A percentile compares a stretch with the other conserved stretches of the same genome.
Conservation (phyloP, 805 yeast species). For the Pichia eremophila region DNA sequence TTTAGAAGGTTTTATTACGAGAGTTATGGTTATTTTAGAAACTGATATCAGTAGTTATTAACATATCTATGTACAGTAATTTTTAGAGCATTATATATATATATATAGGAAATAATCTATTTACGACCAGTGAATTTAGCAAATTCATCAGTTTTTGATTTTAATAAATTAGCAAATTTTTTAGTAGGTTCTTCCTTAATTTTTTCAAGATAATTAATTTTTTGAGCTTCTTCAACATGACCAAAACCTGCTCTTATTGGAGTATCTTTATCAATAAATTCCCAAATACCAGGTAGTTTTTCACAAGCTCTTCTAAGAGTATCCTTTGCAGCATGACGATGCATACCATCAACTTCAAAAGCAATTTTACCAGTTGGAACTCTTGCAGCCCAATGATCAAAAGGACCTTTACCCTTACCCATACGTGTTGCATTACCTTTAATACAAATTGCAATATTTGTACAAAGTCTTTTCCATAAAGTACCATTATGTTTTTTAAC, state of each 20-base stretch:
- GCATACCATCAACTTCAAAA: slow-evolving; percentile 71
- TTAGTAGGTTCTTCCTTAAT: slow-evolving; percentile 55
- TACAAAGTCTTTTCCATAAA: slow-evolving; percentile 70
- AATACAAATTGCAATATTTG: slow-evolving; percentile 84
- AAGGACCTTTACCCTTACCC: slow-evolving; percentile 99
- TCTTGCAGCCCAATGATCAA: slow-evolving; percentile 94
- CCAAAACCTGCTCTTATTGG: slow-evolving; percentile 66
- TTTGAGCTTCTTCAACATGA: slow-evolving; percentile 34
- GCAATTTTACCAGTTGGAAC: slow-evolving; percentile 92
- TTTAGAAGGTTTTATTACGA: slow-evolving; percentile 88
- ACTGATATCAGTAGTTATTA: slow-evolving; percentile 12
- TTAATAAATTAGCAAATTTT: slow-evolving; percentile 46
- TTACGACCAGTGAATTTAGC: slow-evolving; percentile 27
- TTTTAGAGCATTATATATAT: background rate
- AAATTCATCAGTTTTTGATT: slow-evolving; percentile 44
- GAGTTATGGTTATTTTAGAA: slow-evolving; percentile 71
- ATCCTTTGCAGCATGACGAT: slow-evolving; percentile 83
- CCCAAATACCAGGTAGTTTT: slow-evolving; percentile 87
- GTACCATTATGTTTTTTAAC: slow-evolving; percentile 71
- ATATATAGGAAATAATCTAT: background rate
- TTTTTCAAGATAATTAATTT: slow-evolving; percentile 45
- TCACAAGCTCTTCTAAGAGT: slow-evolving; percentile 84
- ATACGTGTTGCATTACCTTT: slow-evolving; percentile 99
- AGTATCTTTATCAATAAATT: slow-evolving; percentile 59
- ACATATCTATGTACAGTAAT: background rate